Base-by-base conservation (phyloP, 2,329 filamentous ascomycete species). In the Fusarium aywerte region DNA sequence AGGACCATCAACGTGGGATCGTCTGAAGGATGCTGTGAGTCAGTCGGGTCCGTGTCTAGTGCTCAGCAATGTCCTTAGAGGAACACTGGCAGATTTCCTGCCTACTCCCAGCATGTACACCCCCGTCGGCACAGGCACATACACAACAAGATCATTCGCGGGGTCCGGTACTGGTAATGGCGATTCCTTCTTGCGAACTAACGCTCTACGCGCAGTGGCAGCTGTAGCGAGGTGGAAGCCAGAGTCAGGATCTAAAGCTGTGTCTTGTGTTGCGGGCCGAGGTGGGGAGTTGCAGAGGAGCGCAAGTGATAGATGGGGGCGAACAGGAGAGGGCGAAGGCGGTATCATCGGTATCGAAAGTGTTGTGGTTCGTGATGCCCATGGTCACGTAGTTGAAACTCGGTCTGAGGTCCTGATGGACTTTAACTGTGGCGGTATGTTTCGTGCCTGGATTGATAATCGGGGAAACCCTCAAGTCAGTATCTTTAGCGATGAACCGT, bases 381-480 rank as follows among this genome's bases (percentile, higher is more conserved):
- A 79, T n/a, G 82, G 83, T 0, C 68, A 68, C n/a, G 71, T 82
- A 7, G 74, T 84, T 2, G 78, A 79, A 3, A 76, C 77, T 2
- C 73, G 79, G 15, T 81, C 80, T 2, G 82, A 85, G 50, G 83
- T 96, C 7, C 79, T 94, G 16, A 90, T 89, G 76, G 91, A 94
- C 71, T 93, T 90, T 76, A 97, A 97, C 75, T 96, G 91, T 70
- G 91, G 89, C 6, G 93, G 93, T 1, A 94, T 97, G 91, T 96
- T 93, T 74, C 85, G 93, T 20, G 92, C 92, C 1, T 95, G 90
- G 85, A 80, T 91, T 20, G 86, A 92, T 65, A 84, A 89, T 5
- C 74, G 85, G 2, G 90, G 89, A 0, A 80, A 80, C 58, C 80
- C 83, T 18, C 80, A 83, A 23, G 86, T 88, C 74, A 84, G 85